These are phyloP conservation scores for Tuber indicum DNA, from an alignment of 495 filamentous ascomycete species.

Conservation along the genomic window DNA sequence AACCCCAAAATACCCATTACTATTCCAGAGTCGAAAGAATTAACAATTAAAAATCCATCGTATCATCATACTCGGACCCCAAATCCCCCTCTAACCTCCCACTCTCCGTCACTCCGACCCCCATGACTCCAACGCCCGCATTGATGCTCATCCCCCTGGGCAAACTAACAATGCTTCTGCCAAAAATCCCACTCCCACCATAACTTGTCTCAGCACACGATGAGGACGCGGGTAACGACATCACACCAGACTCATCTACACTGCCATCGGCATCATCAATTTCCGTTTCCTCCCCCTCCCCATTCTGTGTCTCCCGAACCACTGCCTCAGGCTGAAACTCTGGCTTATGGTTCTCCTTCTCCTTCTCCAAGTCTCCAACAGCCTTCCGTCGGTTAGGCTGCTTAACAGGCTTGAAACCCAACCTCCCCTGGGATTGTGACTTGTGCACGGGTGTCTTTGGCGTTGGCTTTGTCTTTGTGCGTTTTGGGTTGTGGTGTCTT, in stretches of 20 bases:
- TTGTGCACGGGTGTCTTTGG: slow-evolving; percentile 12
- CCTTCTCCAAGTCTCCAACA: not conserved
- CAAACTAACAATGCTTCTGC: slow-evolving; percentile 16
- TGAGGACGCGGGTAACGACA: not conserved
- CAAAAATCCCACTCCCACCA: slow-evolving; percentile 18
- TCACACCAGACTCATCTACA: not conserved
- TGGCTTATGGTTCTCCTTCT: slow-evolving; percentile 19
- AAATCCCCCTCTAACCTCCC: slow-evolving; percentile 27
- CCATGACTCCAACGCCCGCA: not conserved
- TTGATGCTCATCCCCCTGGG: slow-evolving; percentile 20
- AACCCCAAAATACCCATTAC: not conserved
- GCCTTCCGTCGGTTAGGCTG: slow-evolving; percentile 11
- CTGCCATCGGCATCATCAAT: slow-evolving; percentile 15
- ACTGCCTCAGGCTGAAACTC: slow-evolving; percentile 1
- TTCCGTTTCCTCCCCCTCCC: slow-evolving; percentile 7
- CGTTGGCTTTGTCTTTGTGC: slow-evolving; percentile 21
- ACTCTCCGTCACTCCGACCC: slow-evolving; percentile 15
- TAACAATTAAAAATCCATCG: slow-evolving; percentile 31
- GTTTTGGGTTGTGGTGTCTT: slow-evolving; percentile 26
- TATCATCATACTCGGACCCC: slow-evolving; percentile 33
- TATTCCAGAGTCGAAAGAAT: not conserved
- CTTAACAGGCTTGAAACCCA: slow-evolving; percentile 22
- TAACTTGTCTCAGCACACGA: slow-evolving; percentile 13
- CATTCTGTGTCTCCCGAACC: slow-evolving; percentile 16
- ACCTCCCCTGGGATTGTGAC: slow-evolving; percentile 17